These are phyloP conservation scores for Fusarium compactum DNA, from an alignment of 2,329 filamentous ascomycete species.

Conservation along the genomic window DNA sequence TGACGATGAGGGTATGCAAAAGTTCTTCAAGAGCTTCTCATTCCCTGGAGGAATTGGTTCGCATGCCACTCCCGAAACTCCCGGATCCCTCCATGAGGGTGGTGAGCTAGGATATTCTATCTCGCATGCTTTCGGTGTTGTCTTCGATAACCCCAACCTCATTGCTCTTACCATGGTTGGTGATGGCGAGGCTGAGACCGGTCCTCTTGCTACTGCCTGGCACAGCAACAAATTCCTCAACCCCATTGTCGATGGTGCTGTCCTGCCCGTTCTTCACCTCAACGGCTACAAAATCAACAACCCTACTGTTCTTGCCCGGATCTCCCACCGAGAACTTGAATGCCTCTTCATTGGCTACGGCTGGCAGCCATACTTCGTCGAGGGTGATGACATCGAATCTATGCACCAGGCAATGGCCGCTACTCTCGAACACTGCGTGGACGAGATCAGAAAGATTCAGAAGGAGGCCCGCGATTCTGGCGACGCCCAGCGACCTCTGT, in stretches of 20 bases:
- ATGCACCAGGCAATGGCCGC: conserved; percentile 88
- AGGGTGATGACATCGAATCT: conserved; percentile 76
- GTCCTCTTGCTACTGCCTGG: conserved; percentile 82
- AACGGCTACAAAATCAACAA: conserved; percentile 92
- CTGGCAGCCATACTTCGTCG: conserved; percentile 84
- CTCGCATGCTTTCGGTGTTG: conserved; percentile 81
- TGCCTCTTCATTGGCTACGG: conserved; percentile 79
- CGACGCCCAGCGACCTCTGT: conserved; percentile 76
- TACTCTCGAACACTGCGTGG: conserved; percentile 78
- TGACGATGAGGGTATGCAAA: conserved; percentile 75
- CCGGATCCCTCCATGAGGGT: conserved; percentile 81
- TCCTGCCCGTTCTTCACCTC: conserved; percentile 80
- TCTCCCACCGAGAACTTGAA: conserved; percentile 79
- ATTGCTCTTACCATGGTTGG: conserved; percentile 84
- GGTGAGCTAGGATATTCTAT: conserved; percentile 86
- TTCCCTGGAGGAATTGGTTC: conserved; percentile 84
- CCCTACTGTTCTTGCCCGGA: conserved; percentile 78
- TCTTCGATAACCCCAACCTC: conserved; percentile 79
- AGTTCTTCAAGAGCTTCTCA: conserved; percentile 86
- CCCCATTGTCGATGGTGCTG: conserved; percentile 80
- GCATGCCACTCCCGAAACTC: conserved; percentile 83
- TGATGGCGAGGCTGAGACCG: conserved; percentile 85
- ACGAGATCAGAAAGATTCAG: conserved; percentile 76
- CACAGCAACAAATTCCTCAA: conserved; percentile 87
- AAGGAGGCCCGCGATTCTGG: conserved; percentile 77